Base-by-base conservation (phyloP, 331 rosid species). In the Arachis monticola region DNA sequence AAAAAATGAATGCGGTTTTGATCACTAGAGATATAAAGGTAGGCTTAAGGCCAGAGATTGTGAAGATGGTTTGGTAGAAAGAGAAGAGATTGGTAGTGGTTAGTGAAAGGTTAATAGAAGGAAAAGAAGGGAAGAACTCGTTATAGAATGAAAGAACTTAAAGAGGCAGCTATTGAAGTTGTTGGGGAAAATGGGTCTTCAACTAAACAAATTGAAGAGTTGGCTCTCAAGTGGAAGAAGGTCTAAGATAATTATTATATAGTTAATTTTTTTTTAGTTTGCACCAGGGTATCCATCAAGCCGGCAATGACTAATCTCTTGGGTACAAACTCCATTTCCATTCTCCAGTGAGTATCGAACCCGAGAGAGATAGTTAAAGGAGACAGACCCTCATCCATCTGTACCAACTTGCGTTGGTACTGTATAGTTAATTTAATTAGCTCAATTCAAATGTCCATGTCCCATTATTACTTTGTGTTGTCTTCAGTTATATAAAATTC, bases 51-150 rank as follows among this genome's bases (percentile, higher is more conserved):
- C 69, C 82, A 0, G 73, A 67, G 65, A 22, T 31, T 0, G 63
- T 0, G 82, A 83, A 1, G 70, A 41, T 13, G 88, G 92, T 4
- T 3, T 90, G 3, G 86, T 86, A 11, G 81, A 58, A 22, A 75
- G 81, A 81, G 85, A 83, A 1, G 64, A 80, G 60, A 80, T 84
- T 3, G 87, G 83, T 2, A 10, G 40, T 17, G 22, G 22, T 17
- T 79, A 67, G 87, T 85, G 5, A 85, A 78, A 79, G 48, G 4
- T 3, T 90, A 0, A 58, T 90, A 78, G 93, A 88, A 77, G 93
- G 96, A 0, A 91, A 88, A 78, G 93, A 92, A 0, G 93, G 91
- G 0, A 88, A 90, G 80, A 71, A 61, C 69, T 6, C 60, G 96
- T 0, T 57, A 72, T 67, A 77, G 66, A 53, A 84, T 84, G 93